Evolutionary conservation across 441 rosid genomes (phyloP).

Genomic region (Brassica balearica): DNA sequence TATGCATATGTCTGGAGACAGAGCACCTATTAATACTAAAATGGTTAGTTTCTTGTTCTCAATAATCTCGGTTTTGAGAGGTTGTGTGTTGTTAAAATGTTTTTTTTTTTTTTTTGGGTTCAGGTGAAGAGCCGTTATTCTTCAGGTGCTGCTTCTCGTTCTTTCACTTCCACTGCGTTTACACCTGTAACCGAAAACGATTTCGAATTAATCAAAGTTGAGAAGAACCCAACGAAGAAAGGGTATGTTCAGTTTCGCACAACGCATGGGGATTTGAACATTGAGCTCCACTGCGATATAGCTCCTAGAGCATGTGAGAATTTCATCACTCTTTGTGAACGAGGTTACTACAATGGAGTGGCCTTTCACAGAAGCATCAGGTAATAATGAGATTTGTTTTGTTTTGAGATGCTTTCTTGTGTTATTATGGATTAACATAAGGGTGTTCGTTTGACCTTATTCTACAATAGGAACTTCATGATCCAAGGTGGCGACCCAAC

Average conservation of each 20-base stretch:
- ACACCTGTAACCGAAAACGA: conserved; percentile 92
- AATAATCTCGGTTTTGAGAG: background rate
- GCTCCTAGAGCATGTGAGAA: conserved; percentile 95
- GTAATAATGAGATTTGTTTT: conserved; percentile 42
- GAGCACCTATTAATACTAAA: conserved; percentile 81
- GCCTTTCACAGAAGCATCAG: conserved; percentile 82
- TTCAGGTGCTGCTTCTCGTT: conserved; percentile 94
- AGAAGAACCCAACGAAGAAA: conserved; percentile 94
- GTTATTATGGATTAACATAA: conserved; percentile 2
- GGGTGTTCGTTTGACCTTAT: background rate
- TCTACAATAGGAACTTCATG: conserved; percentile 78
- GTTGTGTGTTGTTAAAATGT: conserved; percentile 37
- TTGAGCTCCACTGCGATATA: conserved; percentile 93
- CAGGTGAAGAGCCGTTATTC: conserved; percentile 91
- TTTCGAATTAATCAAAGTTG: conserved; percentile 83
- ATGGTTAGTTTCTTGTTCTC: conserved; percentile 59
- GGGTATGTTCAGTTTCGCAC: conserved; percentile 92
- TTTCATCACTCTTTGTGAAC: conserved; percentile 87
- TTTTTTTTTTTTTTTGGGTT: conserved; percentile 10
- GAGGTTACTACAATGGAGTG: conserved; percentile 86
- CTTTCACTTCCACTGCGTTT: conserved; percentile 91
- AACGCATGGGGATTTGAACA: conserved; percentile 91
- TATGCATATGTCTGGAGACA: conserved; percentile 97
- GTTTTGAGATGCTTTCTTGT: background rate
- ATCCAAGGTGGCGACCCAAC: conserved; percentile 99